A percentile compares a stretch with the other conserved stretches of the same genome.
Conservation (phyloP, 2,329 filamentous ascomycete genomes). For the Paraphaeosphaeria minitans region DNA sequence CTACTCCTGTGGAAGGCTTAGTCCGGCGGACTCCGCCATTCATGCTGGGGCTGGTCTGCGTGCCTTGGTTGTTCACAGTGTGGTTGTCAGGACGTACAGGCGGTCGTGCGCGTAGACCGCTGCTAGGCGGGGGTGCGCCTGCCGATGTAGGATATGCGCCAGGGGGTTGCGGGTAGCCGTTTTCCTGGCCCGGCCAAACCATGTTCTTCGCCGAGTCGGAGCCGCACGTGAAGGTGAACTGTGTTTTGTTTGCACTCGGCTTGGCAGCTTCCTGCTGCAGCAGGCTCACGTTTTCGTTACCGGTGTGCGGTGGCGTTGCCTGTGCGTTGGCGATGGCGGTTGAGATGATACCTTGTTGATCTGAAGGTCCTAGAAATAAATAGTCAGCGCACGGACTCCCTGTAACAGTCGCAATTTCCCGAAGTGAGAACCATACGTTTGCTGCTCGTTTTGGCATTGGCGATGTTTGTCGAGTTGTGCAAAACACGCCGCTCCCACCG, state of each 20-base stretch:
- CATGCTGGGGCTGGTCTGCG: slow-evolving; percentile 61
- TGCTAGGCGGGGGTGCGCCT: slow-evolving; percentile 23
- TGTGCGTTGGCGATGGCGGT: slow-evolving; percentile 84
- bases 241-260: slow-evolving; percentile 74
- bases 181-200: slow-evolving; percentile 71
- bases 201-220: slow-evolving; percentile 83
- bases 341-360: slow-evolving; percentile 83
- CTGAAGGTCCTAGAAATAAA: slow-evolving; percentile 43
- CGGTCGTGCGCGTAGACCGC: slow-evolving; percentile 33
- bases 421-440: slow-evolving; percentile 44
- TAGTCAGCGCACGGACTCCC: slow-evolving; percentile 45
- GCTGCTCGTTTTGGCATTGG: slow-evolving; percentile 51
- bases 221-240: slow-evolving; percentile 97
- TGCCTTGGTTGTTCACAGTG: slow-evolving; percentile 58
- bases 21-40: slow-evolving; percentile 44
- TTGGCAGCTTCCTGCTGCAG: slow-evolving; percentile 70
- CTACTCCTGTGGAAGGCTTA: slow-evolving; percentile 41
- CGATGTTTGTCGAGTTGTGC: slow-evolving; percentile 48
- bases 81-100: slow-evolving; percentile 41
- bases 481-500: slow-evolving; percentile 52
- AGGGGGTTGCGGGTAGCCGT: slow-evolving; percentile 47
- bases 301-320: slow-evolving; percentile 56
- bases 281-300: slow-evolving; percentile 79
- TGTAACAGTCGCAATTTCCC: slow-evolving; percentile 27
- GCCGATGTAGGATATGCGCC: slow-evolving; percentile 39